Evolutionary conservation across 106 monocot species (phyloP).

Genomic region (Gastrodia elata): DNA sequence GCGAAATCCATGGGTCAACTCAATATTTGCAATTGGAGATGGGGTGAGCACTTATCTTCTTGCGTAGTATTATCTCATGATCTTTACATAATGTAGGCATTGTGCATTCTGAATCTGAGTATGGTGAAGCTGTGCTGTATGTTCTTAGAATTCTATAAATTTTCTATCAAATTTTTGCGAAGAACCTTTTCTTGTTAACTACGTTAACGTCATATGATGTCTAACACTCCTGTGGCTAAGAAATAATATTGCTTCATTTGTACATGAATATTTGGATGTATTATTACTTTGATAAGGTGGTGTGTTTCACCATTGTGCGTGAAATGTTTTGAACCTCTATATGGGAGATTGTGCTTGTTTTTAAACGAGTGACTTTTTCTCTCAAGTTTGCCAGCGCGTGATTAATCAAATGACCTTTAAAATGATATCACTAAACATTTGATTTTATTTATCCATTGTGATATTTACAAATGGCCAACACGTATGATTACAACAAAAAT

Average conservation of each 20-base stretch:
- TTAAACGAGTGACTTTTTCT: neutral
- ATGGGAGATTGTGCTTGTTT: neutral
- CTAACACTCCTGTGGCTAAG: neutral
- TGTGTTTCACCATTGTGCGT: neutral
- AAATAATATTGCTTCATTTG: neutral
- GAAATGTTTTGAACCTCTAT: neutral
- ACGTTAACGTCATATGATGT: neutral
- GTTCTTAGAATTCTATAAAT: neutral
- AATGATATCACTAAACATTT: neutral
- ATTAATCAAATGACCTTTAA: neutral
- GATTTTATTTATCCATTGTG: neutral
- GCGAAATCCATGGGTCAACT: conserved; percentile 49
- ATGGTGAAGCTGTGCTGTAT: neutral
- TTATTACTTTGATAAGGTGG: too few relatives aligned
- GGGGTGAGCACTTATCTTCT: conserved; percentile 48
- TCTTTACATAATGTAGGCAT: neutral
- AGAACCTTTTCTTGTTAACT: neutral
- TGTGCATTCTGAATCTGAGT: neutral
- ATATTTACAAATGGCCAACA: neutral
- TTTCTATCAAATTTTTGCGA: neutral
- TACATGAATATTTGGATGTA: too few relatives aligned
- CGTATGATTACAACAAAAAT: neutral
- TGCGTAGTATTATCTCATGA: neutral
- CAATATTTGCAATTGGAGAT: conserved; percentile 81
- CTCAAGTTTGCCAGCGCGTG: neutral